Conservation (phyloP, 176 grass and related monocot species). For the Cymbopogon citratus region DNA sequence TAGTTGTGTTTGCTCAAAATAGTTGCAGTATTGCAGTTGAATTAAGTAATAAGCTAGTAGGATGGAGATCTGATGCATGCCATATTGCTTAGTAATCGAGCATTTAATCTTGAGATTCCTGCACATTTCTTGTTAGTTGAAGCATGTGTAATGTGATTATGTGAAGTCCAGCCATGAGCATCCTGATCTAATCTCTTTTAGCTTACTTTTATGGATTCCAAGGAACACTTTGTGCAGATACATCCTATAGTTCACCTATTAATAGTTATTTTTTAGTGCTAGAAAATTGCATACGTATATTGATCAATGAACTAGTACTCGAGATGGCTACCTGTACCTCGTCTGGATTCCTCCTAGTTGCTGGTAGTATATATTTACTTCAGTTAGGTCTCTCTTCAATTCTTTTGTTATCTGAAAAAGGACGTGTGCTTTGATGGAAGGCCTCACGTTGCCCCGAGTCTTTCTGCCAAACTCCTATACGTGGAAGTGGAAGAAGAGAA, state of each 20-base stretch:
- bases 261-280: background rate
- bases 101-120: background rate
- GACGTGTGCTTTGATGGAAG: constrained; percentile 28
- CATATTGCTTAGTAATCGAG: background rate
- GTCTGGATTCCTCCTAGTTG: constrained; percentile 16
- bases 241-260: constrained; percentile 6
- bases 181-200: constrained; percentile 10
- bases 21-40: background rate
- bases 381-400: constrained; percentile 7
- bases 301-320: background rate
- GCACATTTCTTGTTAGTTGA: background rate
- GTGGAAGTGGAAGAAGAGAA: constrained; percentile 22
- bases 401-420: constrained; percentile 19
- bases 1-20: background rate
- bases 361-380: background rate
- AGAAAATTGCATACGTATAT: background rate
- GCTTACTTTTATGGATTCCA: background rate
- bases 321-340: constrained; percentile 25
- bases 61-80: background rate
- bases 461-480: constrained; percentile 37
- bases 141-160: constrained; percentile 24
- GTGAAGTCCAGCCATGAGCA: constrained; percentile 20
- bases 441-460: constrained; percentile 11
- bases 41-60: constrained; percentile 20
- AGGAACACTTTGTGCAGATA: constrained; percentile 10